Evolutionary conservation across 148 eudicot species (phyloP).

Genomic region (Vaccinium vitisidaea): DNA sequence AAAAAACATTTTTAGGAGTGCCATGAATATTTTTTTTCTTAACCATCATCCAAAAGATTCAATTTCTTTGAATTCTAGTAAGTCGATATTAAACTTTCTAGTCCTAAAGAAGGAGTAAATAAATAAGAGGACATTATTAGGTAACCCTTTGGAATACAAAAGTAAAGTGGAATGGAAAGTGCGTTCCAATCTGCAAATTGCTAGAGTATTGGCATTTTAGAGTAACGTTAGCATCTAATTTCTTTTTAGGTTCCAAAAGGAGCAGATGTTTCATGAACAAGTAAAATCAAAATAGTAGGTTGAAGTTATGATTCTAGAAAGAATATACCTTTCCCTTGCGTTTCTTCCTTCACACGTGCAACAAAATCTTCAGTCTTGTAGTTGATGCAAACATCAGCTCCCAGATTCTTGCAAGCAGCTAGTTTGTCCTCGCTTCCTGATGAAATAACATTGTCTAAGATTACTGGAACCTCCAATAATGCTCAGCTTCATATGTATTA

Average conservation of each 20-base stretch:
- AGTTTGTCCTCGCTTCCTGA: slow-evolving; percentile 85
- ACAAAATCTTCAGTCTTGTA: slow-evolving; percentile 97
- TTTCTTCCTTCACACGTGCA: slow-evolving; percentile 89
- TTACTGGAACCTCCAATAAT: not conserved
- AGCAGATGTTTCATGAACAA: not conserved
- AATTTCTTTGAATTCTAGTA: not conserved
- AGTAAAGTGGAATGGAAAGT: not conserved
- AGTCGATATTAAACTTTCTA: not conserved
- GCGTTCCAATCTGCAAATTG: not conserved
- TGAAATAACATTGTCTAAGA: not conserved
- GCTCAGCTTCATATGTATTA: not conserved
- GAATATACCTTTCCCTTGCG: slow-evolving; percentile 81
- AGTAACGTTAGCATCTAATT: not conserved
- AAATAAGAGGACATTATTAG: not conserved
- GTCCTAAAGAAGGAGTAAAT: not conserved
- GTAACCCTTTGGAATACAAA: not conserved
- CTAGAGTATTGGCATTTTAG: not conserved
- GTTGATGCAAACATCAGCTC: slow-evolving; percentile 93
- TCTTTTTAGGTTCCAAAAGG: not conserved
- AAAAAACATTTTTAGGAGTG: not conserved
- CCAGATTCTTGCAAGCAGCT: slow-evolving; percentile 74
- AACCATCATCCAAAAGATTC: not conserved
- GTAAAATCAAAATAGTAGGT: not conserved
- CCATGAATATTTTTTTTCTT: not conserved
- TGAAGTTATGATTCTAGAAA: not conserved